Percentiles rank a stretch among this genome's conserved stretches.
These are phyloP conservation scores for Arabidopsis thaliana DNA, from an alignment of 345 rosid genomes.

Conservation along the genomic window DNA sequence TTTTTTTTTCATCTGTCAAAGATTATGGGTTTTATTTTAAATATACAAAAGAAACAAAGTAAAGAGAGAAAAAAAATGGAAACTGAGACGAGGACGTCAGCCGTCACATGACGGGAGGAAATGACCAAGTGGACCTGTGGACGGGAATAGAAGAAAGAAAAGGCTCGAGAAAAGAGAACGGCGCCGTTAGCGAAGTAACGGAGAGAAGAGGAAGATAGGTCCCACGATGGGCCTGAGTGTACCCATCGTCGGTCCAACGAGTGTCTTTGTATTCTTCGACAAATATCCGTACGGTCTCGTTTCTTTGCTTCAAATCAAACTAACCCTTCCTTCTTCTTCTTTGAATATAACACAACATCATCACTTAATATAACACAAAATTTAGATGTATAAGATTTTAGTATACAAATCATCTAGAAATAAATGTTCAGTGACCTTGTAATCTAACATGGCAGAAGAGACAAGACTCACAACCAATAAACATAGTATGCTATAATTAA, in stretches of 20 bases:
- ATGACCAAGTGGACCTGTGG: conserved; percentile 39
- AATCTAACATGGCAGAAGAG: background rate
- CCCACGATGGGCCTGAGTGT: conserved; percentile 21
- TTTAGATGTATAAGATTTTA: background rate
- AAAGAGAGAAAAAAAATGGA: background rate
- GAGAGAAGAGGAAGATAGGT: conserved; percentile 17
- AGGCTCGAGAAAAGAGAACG: conserved; percentile 28
- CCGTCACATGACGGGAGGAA: conserved; percentile 40
- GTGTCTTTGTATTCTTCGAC: conserved; percentile 44
- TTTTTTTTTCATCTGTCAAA: background rate
- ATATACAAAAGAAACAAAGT: background rate
- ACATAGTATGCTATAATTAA: background rate
- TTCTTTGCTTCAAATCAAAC: conserved; percentile 10
- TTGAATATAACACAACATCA: background rate
- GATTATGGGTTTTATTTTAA: background rate
- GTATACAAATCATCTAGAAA: background rate
- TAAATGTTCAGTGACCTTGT: background rate
- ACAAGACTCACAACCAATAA: background rate
- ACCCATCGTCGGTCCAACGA: conserved; percentile 30
- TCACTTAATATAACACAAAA: background rate
- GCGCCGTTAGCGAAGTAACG: conserved; percentile 36
- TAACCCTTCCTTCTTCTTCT: background rate
- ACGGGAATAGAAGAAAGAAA: background rate
- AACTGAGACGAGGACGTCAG: conserved; percentile 37
- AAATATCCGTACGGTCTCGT: conserved; percentile 37